Conservation (phyloP, 2,329 filamentous ascomycete species). For the Phoma sp. region DNA sequence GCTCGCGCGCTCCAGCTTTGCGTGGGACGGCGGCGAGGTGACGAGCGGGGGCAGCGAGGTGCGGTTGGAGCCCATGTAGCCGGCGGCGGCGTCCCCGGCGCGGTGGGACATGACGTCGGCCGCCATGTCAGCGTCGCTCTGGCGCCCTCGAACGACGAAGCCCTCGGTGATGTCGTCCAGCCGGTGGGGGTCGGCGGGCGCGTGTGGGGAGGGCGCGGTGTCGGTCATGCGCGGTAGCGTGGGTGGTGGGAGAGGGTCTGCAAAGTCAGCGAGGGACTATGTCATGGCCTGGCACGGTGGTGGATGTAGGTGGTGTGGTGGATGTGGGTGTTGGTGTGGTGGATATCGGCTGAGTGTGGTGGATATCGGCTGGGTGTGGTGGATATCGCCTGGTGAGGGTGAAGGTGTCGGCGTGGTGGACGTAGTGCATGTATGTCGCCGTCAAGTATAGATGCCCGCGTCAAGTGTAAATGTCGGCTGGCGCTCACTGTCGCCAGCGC, state of each 20-base stretch:
- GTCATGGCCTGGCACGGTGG: slow-evolving; percentile 29
- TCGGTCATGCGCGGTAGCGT: slow-evolving; percentile 46
- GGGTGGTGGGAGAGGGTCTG: slow-evolving; percentile 18
- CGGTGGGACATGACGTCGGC: slow-evolving; percentile 48
- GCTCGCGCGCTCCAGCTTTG: slow-evolving; percentile 67
- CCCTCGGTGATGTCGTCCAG: slow-evolving; percentile 42
- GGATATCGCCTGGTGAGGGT: too few relatives aligned
- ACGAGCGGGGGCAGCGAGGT: slow-evolving; percentile 58
- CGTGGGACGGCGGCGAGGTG: slow-evolving; percentile 57
- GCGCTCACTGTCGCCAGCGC: slow-evolving; percentile 29
- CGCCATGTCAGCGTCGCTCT: slow-evolving; percentile 43
- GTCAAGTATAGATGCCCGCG: too few relatives aligned
- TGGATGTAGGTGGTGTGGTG: slow-evolving; percentile 14
- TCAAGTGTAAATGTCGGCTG: too few relatives aligned
- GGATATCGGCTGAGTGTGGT: too few relatives aligned
- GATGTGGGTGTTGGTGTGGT: background rate
- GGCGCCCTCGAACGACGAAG: slow-evolving; percentile 32
- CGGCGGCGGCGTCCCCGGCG: slow-evolving; percentile 40
- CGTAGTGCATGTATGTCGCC: too few relatives aligned
- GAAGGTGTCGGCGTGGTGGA: too few relatives aligned
- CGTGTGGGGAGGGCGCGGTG: slow-evolving; percentile 20
- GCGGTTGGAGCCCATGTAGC: slow-evolving; percentile 47
- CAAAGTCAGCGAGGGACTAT: background rate
- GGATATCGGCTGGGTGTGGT: too few relatives aligned
- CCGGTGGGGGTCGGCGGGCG: slow-evolving; percentile 35